These are phyloP conservation scores for Podospora appendiculata DNA, from an alignment of 495 filamentous ascomycete species.

Conservation along the genomic window DNA sequence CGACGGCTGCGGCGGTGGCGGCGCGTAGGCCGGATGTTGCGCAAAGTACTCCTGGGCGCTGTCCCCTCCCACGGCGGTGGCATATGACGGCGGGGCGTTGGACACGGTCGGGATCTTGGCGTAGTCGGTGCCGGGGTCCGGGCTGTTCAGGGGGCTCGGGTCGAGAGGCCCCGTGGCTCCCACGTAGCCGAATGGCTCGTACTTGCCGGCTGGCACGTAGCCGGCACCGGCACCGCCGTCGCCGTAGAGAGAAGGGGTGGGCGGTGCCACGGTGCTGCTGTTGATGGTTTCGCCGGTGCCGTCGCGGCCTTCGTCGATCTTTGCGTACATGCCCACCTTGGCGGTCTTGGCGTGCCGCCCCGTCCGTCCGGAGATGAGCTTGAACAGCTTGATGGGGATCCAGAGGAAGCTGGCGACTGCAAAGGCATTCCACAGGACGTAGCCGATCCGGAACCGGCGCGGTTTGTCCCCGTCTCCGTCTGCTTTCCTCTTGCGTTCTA, in stretches of 20 bases:
- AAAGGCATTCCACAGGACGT: slow-evolving; percentile 4
- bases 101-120: neutral
- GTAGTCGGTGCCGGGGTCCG: neutral
- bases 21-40: neutral
- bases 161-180: neutral
- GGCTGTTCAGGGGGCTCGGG: neutral
- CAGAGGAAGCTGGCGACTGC: slow-evolving; percentile 1
- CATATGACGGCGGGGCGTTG: neutral
- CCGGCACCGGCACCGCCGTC: neutral
- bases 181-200: neutral
- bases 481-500: slow-evolving; percentile 1
- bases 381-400: neutral
- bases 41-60: neutral
- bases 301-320: neutral
- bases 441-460: neutral
- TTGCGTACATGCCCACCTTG: neutral
- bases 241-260: neutral
- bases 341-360: neutral
- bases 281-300: neutral
- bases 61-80: neutral
- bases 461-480: neutral
- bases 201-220: neutral
- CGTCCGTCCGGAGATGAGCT: neutral
- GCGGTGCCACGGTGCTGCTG: neutral
- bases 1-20: neutral